Percentiles rank a stretch among this genome's conserved stretches.
These are phyloP conservation scores for Eragrostis nindensis DNA, from an alignment of 176 grass and related monocot genomes.

Conservation along the genomic window DNA sequence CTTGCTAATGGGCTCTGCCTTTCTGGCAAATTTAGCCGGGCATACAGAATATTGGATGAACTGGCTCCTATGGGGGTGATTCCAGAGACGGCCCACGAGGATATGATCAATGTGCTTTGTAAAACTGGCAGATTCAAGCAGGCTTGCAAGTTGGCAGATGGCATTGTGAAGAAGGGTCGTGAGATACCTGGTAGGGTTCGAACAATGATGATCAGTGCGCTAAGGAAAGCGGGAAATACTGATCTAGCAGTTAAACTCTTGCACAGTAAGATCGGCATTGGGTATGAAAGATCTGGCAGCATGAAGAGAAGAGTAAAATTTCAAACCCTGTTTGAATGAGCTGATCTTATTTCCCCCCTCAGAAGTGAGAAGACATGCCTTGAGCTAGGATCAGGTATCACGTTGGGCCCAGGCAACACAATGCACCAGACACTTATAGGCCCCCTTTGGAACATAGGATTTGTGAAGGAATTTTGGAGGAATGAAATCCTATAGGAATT, in stretches of 20 bases:
- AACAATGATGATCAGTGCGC: slow-evolving; percentile 88
- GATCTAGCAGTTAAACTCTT: slow-evolving; percentile 81
- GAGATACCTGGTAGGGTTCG: slow-evolving; percentile 86
- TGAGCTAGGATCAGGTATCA: background rate
- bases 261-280: slow-evolving; percentile 92
- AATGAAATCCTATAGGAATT: no score
- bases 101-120: slow-evolving; percentile 91
- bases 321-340: slow-evolving; percentile 67
- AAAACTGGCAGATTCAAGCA: slow-evolving; percentile 85
- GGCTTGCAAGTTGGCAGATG: slow-evolving; percentile 91
- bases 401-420: no score
- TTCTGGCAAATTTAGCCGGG: slow-evolving; percentile 86
- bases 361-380: background rate
- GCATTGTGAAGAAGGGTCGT: slow-evolving; percentile 76
- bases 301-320: slow-evolving; percentile 92
- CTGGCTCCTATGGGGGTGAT: slow-evolving; percentile 84
- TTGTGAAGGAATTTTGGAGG: no score
- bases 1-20: slow-evolving; percentile 79
- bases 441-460: no score
- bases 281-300: slow-evolving; percentile 92
- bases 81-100: slow-evolving; percentile 79
- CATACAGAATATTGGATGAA: slow-evolving; percentile 88
- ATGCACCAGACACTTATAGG: no score
- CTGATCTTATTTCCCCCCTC: background rate
- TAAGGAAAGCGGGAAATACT: slow-evolving; percentile 88